Evolutionary conservation across 768 basidiomycete genomes (phyloP).

Genomic region (Termitomyces sp.): DNA sequence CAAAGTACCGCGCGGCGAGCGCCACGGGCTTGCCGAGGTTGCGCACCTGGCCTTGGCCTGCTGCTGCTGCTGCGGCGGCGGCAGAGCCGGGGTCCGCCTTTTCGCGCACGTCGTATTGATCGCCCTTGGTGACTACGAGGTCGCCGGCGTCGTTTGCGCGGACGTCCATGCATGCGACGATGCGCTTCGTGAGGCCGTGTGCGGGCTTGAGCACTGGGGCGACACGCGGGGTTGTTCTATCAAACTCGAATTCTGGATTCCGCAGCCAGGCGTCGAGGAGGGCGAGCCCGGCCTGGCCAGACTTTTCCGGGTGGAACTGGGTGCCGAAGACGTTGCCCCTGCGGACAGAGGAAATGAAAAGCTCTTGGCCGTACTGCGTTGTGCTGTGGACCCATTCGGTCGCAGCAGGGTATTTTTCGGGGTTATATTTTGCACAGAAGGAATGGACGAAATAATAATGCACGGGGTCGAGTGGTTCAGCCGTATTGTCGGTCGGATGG

Average conservation of each 20-base stretch:
- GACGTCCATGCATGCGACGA: slow-evolving; percentile 97
- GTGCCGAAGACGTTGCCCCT: slow-evolving; percentile 84
- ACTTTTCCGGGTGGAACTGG: slow-evolving; percentile 99
- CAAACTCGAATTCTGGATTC: slow-evolving; percentile 35
- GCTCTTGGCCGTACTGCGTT: slow-evolving; percentile 91
- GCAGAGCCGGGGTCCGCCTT: slow-evolving; percentile 40
- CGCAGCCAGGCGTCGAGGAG: slow-evolving; percentile 80
- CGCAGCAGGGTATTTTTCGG: slow-evolving; percentile 43
- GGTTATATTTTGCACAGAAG: slow-evolving; percentile 75
- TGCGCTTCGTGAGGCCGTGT: slow-evolving; percentile 84
- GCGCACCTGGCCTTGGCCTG: slow-evolving; percentile 81
- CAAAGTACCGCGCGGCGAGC: slow-evolving; percentile 81
- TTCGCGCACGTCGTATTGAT: slow-evolving; percentile 97
- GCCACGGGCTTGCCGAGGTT: slow-evolving; percentile 98
- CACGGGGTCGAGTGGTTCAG: slow-evolving; percentile 44
- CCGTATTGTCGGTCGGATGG: slow-evolving; percentile 35
- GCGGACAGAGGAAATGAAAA: slow-evolving; percentile 82
- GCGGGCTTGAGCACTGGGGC: slow-evolving; percentile 34
- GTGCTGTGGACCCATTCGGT: slow-evolving; percentile 79
- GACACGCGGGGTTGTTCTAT: slow-evolving; percentile 26
- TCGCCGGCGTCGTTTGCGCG: slow-evolving; percentile 94
- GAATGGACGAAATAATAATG: slow-evolving; percentile 99
- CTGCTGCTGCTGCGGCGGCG: no score
- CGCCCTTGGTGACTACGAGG: slow-evolving; percentile 97
- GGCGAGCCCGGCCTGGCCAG: slow-evolving; percentile 78